These are phyloP conservation scores for Schizochytrium sp. DNA, from an alignment of 108 stramenopile species.

Conservation along the genomic window DNA sequence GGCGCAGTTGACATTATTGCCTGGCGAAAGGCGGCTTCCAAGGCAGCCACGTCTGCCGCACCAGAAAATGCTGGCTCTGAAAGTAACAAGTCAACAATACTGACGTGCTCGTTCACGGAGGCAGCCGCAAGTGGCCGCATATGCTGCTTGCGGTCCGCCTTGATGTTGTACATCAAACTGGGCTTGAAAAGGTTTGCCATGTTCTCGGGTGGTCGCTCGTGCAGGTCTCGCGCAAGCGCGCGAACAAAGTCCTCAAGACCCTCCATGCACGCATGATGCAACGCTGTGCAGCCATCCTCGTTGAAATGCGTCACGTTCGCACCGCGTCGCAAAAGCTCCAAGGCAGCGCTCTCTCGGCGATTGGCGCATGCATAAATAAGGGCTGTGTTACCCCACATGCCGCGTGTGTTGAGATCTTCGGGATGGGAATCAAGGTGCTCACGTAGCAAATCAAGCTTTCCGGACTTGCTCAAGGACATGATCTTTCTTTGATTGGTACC, in stretches of 20 bases:
- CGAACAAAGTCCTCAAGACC: background rate
- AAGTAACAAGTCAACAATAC: background rate
- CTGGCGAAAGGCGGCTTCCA: background rate
- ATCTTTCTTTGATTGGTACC: background rate
- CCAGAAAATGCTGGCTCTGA: background rate
- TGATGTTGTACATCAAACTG: background rate
- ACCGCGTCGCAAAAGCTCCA: background rate
- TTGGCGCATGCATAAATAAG: background rate
- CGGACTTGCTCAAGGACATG: background rate
- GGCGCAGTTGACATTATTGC: background rate
- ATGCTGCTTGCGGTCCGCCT: background rate
- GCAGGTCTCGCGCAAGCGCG: background rate
- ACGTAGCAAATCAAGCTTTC: background rate
- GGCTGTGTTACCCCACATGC: slow-evolving; percentile 12
- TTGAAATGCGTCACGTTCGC: background rate
- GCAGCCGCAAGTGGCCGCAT: background rate
- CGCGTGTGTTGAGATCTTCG: background rate
- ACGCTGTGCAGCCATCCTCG: background rate
- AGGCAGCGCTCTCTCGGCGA: background rate
- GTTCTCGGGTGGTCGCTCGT: background rate
- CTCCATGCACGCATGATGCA: background rate
- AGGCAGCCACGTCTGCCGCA: background rate
- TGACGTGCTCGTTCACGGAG: background rate
- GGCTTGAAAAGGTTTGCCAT: background rate
- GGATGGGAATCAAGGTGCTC: background rate